These are phyloP conservation scores for Sporothrix sp. DNA, from an alignment of 2,329 filamentous ascomycete species.

Conservation along the genomic window DNA sequence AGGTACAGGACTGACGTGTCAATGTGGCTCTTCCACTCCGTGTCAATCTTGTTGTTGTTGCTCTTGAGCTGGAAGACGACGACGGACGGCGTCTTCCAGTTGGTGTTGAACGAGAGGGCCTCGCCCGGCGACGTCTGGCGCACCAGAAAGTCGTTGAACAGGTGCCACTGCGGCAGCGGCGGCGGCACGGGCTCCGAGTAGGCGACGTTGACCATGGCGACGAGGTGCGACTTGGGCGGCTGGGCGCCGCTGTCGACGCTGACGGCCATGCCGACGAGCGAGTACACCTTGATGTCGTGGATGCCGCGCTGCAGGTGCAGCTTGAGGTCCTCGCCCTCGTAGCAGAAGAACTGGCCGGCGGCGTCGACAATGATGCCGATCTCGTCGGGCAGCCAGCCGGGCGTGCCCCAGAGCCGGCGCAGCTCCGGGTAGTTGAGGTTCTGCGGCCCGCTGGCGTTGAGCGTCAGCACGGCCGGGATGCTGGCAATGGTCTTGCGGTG, in stretches of 20 bases:
- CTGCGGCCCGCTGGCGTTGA: slow-evolving; percentile 57
- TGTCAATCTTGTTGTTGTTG: slow-evolving; percentile 72
- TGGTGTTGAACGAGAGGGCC: slow-evolving; percentile 77
- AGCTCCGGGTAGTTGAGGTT: slow-evolving; percentile 58
- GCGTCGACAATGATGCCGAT: slow-evolving; percentile 86
- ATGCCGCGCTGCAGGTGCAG: slow-evolving; percentile 68
- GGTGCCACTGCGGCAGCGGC: slow-evolving; percentile 69
- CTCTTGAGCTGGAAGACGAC: slow-evolving; percentile 77
- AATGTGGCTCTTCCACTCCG: slow-evolving; percentile 73
- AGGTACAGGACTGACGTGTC: slow-evolving; percentile 79
- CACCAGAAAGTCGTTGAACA: slow-evolving; percentile 97
- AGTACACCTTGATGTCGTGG: slow-evolving; percentile 79
- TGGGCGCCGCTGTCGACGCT: slow-evolving; percentile 81
- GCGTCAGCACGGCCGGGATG: slow-evolving; percentile 75
- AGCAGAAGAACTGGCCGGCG: slow-evolving; percentile 80
- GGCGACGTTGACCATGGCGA: slow-evolving; percentile 77
- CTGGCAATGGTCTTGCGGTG: slow-evolving; percentile 76
- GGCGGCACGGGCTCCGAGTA: slow-evolving; percentile 53
- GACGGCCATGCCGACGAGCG: slow-evolving; percentile 78
- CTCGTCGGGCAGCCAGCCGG: slow-evolving; percentile 86
- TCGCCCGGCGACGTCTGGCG: slow-evolving; percentile 64
- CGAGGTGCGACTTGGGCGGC: slow-evolving; percentile 72
- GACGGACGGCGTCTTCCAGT: slow-evolving; percentile 88
- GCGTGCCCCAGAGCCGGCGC: slow-evolving; percentile 74
- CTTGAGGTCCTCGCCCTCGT: slow-evolving; percentile 82